Evolutionary conservation across 192 early-diverging fungal species (phyloP), one percentile per base, ranked within the genome.

Genomic region (Pecoramyces ruminantium): DNA sequence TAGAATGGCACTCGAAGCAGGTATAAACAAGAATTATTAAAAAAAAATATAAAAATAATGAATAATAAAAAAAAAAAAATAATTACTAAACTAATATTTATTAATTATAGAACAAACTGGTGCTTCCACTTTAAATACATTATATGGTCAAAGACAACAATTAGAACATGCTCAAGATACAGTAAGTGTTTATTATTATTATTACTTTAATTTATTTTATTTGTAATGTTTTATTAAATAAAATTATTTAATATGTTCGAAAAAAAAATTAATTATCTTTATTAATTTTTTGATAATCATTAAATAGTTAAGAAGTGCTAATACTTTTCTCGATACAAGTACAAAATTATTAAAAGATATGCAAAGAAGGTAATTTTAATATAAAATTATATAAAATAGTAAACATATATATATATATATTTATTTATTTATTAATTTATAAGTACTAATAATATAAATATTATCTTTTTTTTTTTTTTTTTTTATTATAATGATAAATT

Each of bases 101-200:
- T n/a, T n/a, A n/a, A n/a, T n/a, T n/a, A 13, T 30, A 84, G 97
- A 99, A 86, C 82, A 87, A 14, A 87, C 96, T 30, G 97, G 96
- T 8, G 93, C 94, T 34, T 90, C 88, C 38, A 96, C 96, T 27
- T 86, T 99, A 79, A 89, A 91, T 18, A 92, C 92, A 80, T 83
- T 98, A 82, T 88, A 94, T 79, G 87, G 92, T 30, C 97, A 99
- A 85, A 83, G 97, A 38, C 95, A 99, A 84, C 95, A 96, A 80
- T 95, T 99, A 82, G 83, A 93, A 29, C 86, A 92, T 78, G 94
- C 96, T 29, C 87, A 93, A 81, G 93, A 97, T 87, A 91, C 92
- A 12, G 93, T 95, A 89, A 80, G 87, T 85, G 34, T 16, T 30
- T 34, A 67, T 78, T 29, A 80, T 13, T 82, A 67, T 30, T n/a